Conservation (phyloP, 805 yeast genomes). For the Yarrowia porcina region DNA sequence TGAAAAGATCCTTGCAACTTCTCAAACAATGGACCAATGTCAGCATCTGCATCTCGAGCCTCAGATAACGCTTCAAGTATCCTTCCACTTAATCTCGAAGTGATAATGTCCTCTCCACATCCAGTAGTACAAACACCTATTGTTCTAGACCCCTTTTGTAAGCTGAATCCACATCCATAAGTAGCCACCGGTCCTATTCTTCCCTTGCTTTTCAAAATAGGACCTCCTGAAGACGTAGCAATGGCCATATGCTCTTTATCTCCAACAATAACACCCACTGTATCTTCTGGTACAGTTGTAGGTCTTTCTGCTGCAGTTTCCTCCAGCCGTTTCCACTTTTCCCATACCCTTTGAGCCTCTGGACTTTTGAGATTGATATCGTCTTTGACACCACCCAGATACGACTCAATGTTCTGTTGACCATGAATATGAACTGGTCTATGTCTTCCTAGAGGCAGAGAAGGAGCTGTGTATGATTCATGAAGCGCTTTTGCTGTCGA, state of each 20-base stretch:
- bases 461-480: slow-evolving; percentile 18
- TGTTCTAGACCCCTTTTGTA: not conserved
- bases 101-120: slow-evolving; percentile 43
- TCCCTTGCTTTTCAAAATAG: slow-evolving; percentile 40
- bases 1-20: slow-evolving; percentile 1
- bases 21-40: not conserved
- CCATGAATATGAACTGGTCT: slow-evolving; percentile 31
- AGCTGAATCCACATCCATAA: slow-evolving; percentile 40
- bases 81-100: slow-evolving; percentile 34
- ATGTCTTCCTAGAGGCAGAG: not conserved
- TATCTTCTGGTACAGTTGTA: slow-evolving; percentile 35
- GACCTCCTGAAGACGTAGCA: slow-evolving; percentile 44
- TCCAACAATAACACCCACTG: slow-evolving; percentile 42
- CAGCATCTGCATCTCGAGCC: not conserved
- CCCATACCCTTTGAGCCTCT: not conserved
- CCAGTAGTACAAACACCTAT: slow-evolving; percentile 40
- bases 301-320: not conserved
- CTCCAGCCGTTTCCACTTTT: not conserved
- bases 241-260: slow-evolving; percentile 35
- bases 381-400: slow-evolving; percentile 29
- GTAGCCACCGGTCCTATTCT: slow-evolving; percentile 45
- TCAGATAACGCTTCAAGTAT: slow-evolving; percentile 5
- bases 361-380: slow-evolving; percentile 17
- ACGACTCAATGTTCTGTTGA: slow-evolving; percentile 27
- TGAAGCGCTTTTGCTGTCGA: slow-evolving; percentile 32